These are phyloP conservation scores for Iris macrosiphon DNA, from an alignment of 106 monocot genomes.

Conservation along the genomic window DNA sequence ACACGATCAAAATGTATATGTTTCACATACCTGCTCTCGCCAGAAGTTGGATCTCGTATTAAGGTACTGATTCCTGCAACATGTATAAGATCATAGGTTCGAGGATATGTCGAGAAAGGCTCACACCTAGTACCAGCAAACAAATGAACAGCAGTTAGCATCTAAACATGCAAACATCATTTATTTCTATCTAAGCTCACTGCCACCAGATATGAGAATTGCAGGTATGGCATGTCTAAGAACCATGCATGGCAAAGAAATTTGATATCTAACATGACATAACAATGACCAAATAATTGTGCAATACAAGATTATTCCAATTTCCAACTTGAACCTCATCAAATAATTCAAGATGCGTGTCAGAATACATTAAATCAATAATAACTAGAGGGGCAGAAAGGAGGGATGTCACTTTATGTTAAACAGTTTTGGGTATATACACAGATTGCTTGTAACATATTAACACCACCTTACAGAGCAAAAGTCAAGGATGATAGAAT, in stretches of 20 bases:
- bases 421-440: too few species aligned
- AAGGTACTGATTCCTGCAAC: slow-evolving; percentile 62
- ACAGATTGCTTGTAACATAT: too few species aligned
- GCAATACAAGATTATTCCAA: too few species aligned
- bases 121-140: slow-evolving; percentile 61
- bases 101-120: slow-evolving; percentile 93
- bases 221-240: neutral
- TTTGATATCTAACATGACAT: too few species aligned
- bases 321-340: too few species aligned
- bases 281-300: too few species aligned
- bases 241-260: neutral
- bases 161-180: neutral
- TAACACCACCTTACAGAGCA: too few species aligned
- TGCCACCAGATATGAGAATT: neutral
- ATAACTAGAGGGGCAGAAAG: too few species aligned
- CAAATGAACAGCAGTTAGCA: neutral
- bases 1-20: neutral
- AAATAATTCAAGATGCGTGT: too few species aligned
- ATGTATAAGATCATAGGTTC: slow-evolving; percentile 95
- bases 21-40: slow-evolving; percentile 53
- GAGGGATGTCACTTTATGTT: too few species aligned
- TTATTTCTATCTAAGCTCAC: neutral
- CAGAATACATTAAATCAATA: too few species aligned
- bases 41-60: slow-evolving; percentile 45
- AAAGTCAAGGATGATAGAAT: too few species aligned